Conservation (phyloP, 2,329 filamentous ascomycete species). For the Botrytis paeoniae region DNA sequence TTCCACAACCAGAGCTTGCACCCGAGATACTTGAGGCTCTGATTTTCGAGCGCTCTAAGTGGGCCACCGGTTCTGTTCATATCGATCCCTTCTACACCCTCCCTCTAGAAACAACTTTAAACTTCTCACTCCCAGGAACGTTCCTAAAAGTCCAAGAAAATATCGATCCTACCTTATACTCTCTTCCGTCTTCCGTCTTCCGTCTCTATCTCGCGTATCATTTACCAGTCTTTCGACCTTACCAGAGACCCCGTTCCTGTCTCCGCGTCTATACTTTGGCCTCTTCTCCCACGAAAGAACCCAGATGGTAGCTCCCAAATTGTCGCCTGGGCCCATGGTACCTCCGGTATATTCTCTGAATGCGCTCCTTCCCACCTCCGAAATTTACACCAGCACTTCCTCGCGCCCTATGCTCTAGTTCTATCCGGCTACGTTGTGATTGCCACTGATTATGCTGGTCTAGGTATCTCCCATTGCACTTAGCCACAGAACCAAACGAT, state of each 20-base stretch:
- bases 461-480: slow-evolving; percentile 39
- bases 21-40: neutral
- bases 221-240: slow-evolving; percentile 4
- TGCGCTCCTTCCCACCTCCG: slow-evolving; percentile 44
- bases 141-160: neutral
- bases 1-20: neutral
- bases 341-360: slow-evolving; percentile 42
- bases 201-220: slow-evolving; percentile 17
- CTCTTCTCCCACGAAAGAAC: neutral
- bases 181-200: neutral
- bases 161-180: neutral
- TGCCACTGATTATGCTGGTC: slow-evolving; percentile 45
- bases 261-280: slow-evolving; percentile 13
- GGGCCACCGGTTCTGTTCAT: neutral
- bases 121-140: neutral
- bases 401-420: slow-evolving; percentile 42
- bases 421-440: slow-evolving; percentile 46
- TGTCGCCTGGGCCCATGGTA: slow-evolving; percentile 40
- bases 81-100: neutral
- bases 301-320: neutral
- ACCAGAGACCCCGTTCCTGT: slow-evolving; percentile 2
- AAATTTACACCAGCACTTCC: slow-evolving; percentile 43
- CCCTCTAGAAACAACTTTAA: neutral
- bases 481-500: slow-evolving; percentile 39
- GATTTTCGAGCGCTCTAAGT: neutral